Base-by-base conservation (phyloP, 129 eudicot species). In the Flaveria sonorensis region DNA sequence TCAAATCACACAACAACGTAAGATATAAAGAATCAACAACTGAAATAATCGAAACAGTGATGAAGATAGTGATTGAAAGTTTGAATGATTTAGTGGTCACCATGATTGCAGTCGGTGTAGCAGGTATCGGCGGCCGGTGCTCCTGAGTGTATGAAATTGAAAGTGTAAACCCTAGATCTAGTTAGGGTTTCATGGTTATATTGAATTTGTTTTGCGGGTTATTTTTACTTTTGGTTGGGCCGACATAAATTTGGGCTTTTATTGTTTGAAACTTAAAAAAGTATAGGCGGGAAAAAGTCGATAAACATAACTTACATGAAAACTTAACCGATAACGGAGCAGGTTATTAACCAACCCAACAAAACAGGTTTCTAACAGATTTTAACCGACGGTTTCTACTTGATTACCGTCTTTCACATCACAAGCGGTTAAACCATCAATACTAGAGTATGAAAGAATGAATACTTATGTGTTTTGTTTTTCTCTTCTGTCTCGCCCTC, bases 71-170 rank as follows among this genome's bases (percentile, higher is more conserved):
- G 9, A 47, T 14, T 43, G 16, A 19, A 11, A 6, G 0, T 11
- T 0, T 9, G 16, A 21, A 46, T 21, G 26, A 57, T 19, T 15
- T 30, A n/a, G 10, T 0, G 5, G 7, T 78, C 24, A 78, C 82
- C 82, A 78, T 78, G 50, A 59, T 70, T 70, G 65, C 71, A 57
- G 71, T 46, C 70, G 23, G 72, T 70, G 62, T 46, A 45, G 82
- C 64, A 59, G 77, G 64, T 73, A 23, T 70, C 18, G 64, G 77
- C 82, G 69, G 70, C 76, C 70, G 70, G 36, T 20, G 77, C 48
- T 28, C n/a, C 64, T 16, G 23, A n/a, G 32, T 26, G 39, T n/a
- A 8, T 8, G 2, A 51, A 43, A 7, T 4, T 6, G 9, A 30
- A 28, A 36, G 3, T 60, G 82, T 32, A 78, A 78, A 70, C 82